Evolutionary conservation across 306 rosid genomes (phyloP).

Genomic region (Prunus dulcis): DNA sequence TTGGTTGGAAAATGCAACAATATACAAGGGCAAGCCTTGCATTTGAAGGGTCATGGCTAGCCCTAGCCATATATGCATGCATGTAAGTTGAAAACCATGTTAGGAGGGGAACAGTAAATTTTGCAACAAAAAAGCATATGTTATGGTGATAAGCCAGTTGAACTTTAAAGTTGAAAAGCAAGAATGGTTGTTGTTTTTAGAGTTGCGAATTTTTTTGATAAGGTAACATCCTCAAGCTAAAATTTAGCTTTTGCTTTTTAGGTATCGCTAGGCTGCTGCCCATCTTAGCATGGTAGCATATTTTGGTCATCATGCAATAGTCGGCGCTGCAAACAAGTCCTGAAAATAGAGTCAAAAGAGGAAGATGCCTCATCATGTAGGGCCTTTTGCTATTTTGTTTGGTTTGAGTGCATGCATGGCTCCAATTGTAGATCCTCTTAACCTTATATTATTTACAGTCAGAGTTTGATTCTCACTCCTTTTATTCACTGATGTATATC

Average conservation of each 20-base stretch:
- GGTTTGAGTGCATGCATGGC: no score
- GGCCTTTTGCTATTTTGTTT: not conserved
- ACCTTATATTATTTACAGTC: no score
- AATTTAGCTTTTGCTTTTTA: not conserved
- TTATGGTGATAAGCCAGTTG: slow-evolving; percentile 24
- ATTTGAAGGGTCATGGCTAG: not conserved
- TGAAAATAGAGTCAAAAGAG: not conserved
- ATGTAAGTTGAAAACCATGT: not conserved
- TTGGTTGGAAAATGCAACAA: not conserved
- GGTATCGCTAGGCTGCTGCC: not conserved
- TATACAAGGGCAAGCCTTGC: not conserved
- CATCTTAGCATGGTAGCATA: not conserved
- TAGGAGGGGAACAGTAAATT: not conserved
- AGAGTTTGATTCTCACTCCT: no score
- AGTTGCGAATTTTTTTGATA: not conserved
- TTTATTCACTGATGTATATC: no score
- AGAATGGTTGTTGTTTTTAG: not conserved
- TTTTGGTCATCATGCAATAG: not conserved
- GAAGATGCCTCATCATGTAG: not conserved
- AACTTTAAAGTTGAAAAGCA: slow-evolving; percentile 9
- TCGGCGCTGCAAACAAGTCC: not conserved
- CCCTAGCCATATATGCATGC: not conserved
- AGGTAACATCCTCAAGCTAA: not conserved
- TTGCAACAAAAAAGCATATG: slow-evolving; percentile 6
- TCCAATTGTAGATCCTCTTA: no score